Evolutionary conservation across 2,329 filamentous ascomycete genomes (phyloP).

Genomic region (Macrophomina phaseolina): DNA sequence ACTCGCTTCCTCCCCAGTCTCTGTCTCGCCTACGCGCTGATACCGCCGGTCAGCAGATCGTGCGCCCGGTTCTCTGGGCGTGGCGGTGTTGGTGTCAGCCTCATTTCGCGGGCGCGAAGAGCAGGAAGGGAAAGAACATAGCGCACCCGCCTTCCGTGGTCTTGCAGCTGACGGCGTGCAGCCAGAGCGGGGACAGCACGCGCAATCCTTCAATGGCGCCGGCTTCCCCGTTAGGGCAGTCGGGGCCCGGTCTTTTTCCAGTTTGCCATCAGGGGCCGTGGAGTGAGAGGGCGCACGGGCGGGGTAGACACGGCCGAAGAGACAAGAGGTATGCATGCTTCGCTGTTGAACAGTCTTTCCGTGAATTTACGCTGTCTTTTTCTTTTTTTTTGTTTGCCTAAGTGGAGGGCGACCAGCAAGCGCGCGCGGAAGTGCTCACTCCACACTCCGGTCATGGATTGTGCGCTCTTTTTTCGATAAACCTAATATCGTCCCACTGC

Average conservation of each 20-base stretch:
- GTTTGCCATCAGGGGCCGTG: neutral
- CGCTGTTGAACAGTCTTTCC: neutral
- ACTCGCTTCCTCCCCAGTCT: neutral
- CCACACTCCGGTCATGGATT: neutral
- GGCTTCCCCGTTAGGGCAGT: neutral
- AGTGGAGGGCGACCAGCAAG: neutral
- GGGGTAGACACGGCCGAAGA: neutral
- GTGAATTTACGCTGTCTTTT: neutral
- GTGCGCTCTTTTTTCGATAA: slow-evolving; percentile 2
- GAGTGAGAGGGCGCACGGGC: neutral
- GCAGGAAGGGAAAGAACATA: neutral
- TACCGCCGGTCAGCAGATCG: neutral
- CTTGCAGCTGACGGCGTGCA: slow-evolving; percentile 10
- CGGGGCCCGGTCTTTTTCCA: neutral
- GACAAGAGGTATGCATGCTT: neutral
- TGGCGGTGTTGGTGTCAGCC: neutral
- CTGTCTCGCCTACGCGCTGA: neutral
- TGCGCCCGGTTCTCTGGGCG: neutral
- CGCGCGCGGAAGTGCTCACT: neutral
- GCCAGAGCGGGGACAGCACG: slow-evolving; percentile 8
- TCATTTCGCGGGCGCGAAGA: neutral
- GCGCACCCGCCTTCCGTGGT: neutral
- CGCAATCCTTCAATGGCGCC: slow-evolving; percentile 11
- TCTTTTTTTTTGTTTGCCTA: neutral
- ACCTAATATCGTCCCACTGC: slow-evolving; percentile 13